Conservation (phyloP, 306 rosid species). For the Elaeagnus macrophylla region DNA sequence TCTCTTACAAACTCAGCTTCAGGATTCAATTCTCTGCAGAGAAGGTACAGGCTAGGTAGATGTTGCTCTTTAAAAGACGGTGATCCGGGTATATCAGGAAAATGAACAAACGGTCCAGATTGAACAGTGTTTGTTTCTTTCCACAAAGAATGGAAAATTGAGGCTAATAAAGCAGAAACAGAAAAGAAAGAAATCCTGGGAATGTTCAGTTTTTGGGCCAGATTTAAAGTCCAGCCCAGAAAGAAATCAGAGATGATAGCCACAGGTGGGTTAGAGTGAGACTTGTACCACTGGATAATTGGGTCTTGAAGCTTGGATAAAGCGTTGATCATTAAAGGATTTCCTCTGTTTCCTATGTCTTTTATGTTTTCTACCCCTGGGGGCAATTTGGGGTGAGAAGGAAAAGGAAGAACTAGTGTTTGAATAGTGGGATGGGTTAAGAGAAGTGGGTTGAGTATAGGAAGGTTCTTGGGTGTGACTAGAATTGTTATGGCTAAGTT, state of each 20-base stretch:
- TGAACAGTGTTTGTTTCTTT: neutral
- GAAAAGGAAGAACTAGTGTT: slow-evolving; percentile 49
- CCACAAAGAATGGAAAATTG: slow-evolving; percentile 23
- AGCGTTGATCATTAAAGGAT: slow-evolving; percentile 25
- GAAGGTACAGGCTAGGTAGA: slow-evolving; percentile 28
- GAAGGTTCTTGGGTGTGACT: slow-evolving; percentile 57
- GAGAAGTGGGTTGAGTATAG: slow-evolving; percentile 33
- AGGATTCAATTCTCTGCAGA: slow-evolving; percentile 32
- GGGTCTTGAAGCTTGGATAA: slow-evolving; percentile 27
- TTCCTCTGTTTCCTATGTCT: slow-evolving; percentile 49
- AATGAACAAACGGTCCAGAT: slow-evolving; percentile 1
- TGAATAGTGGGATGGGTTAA: slow-evolving; percentile 37
- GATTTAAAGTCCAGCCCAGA: slow-evolving; percentile 35
- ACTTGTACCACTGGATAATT: slow-evolving; percentile 30
- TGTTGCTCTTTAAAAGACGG: slow-evolving; percentile 42
- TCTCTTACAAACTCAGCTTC: slow-evolving; percentile 31
- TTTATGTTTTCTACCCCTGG: slow-evolving; percentile 36
- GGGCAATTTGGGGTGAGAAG: slow-evolving; percentile 52
- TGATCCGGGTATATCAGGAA: slow-evolving; percentile 23
- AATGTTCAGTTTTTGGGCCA: slow-evolving; percentile 25
- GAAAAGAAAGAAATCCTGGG: slow-evolving; percentile 32
- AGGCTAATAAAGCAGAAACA: neutral
- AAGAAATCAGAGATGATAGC: slow-evolving; percentile 53
- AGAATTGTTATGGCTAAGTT: slow-evolving; percentile 39
- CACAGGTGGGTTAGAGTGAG: slow-evolving; percentile 41